Evolutionary conservation across 1,284 basidiomycete genomes (phyloP).

Genomic region (Mycosarcoma mackinlayi): DNA sequence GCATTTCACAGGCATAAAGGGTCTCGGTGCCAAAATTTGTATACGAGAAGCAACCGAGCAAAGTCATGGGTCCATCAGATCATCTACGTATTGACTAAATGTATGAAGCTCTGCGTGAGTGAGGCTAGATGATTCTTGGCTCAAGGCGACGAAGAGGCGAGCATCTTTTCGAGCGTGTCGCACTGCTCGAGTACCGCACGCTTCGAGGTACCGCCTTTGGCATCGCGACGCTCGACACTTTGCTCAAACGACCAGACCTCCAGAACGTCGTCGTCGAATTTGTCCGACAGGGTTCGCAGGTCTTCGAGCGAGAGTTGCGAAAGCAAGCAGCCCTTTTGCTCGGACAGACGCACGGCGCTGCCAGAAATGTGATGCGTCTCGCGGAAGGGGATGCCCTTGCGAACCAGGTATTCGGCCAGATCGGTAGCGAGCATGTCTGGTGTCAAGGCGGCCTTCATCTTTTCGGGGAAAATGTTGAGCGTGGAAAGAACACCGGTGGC

Average conservation of each 20-base stretch:
- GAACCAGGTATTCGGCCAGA: constrained; percentile 95
- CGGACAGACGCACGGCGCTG: constrained; percentile 91
- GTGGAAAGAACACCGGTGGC: constrained; percentile 94
- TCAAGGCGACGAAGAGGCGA: constrained; percentile 21
- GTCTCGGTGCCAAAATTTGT: not conserved
- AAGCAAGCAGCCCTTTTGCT: constrained; percentile 82
- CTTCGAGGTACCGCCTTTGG: constrained; percentile 89
- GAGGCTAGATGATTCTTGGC: not conserved
- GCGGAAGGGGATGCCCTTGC: constrained; percentile 94
- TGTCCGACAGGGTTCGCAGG: constrained; percentile 79
- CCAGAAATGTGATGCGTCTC: constrained; percentile 99
- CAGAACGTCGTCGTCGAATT: constrained; percentile 83
- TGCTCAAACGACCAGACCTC: constrained; percentile 66
- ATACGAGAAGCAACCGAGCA: not conserved
- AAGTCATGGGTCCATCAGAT: constrained; percentile 4
- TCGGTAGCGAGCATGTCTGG: constrained; percentile 98
- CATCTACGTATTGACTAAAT: too few species aligned
- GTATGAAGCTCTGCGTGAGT: not conserved
- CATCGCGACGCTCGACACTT: constrained; percentile 91
- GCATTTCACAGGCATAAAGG: too few species aligned
- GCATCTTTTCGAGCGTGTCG: constrained; percentile 53
- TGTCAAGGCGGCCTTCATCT: constrained; percentile 89
- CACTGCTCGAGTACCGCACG: constrained; percentile 84
- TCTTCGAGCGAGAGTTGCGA: constrained; percentile 83
- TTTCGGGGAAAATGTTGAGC: constrained; percentile 81